A percentile compares a stretch with the other conserved stretches of the same genome.
These are phyloP conservation scores for Scheffersomyces quercinus DNA, from an alignment of 1,139 yeast genomes.

Conservation along the genomic window DNA sequence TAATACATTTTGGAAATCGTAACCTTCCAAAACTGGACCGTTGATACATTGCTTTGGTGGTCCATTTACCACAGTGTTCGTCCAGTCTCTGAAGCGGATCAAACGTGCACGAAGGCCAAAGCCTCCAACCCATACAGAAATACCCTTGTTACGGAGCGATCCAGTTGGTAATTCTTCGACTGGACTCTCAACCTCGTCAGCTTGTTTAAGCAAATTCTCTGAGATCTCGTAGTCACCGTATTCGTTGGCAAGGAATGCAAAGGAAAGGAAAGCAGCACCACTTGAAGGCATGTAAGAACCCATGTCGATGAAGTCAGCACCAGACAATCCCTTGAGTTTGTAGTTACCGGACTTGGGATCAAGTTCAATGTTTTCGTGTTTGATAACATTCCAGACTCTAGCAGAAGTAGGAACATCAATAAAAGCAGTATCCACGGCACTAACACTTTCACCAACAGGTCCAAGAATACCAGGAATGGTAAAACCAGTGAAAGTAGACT, in stretches of 20 bases:
- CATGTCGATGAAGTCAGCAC: slow-evolving; percentile 6
- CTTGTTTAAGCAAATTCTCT: slow-evolving; percentile 5
- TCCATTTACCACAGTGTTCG: slow-evolving; percentile 2
- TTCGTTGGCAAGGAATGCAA: slow-evolving; percentile 6
- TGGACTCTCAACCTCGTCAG: slow-evolving; percentile 5
- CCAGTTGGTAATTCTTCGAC: slow-evolving; percentile 6
- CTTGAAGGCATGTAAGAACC: slow-evolving; percentile 4
- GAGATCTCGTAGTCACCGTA: slow-evolving; percentile 5
- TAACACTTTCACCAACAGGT: slow-evolving; percentile 4
- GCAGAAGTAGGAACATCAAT: slow-evolving; percentile 2
- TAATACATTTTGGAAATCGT: slow-evolving; percentile 5
- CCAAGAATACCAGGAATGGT: slow-evolving; percentile 7
- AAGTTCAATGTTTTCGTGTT: not conserved
- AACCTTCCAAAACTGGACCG: slow-evolving; percentile 4
- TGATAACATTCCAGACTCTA: slow-evolving; percentile 1
- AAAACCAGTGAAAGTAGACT: slow-evolving; percentile 7
- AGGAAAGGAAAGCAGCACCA: slow-evolving; percentile 4
- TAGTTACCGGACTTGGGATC: slow-evolving; percentile 4
- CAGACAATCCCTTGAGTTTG: slow-evolving; percentile 3
- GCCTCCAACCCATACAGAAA: slow-evolving; percentile 1
- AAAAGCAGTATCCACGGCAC: slow-evolving; percentile 5
- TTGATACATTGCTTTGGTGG: slow-evolving; percentile 3
- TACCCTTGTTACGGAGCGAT: slow-evolving; percentile 3
- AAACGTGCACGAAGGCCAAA: slow-evolving; percentile 4
- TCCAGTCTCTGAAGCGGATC: slow-evolving; percentile 4